Conservation (phyloP, 305 asterid species). For the Fraxinus albicans region DNA sequence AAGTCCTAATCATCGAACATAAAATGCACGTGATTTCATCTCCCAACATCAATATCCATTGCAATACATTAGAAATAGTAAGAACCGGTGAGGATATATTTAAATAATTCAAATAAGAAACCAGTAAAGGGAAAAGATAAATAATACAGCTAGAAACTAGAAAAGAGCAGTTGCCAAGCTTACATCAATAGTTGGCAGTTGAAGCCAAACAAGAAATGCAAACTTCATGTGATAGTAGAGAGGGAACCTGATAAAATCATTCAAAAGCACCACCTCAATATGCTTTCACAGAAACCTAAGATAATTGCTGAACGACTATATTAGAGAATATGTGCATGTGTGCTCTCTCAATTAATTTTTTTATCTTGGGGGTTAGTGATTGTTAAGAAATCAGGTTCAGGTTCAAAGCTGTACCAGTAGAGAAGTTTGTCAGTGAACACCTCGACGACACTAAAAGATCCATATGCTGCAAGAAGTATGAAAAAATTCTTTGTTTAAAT, state of each 20-base stretch:
- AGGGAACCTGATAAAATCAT: conserved; percentile 61
- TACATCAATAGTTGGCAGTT: conserved; percentile 82
- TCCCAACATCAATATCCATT: neutral
- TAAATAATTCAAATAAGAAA: conserved; percentile 16
- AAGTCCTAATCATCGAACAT: neutral
- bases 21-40: neutral
- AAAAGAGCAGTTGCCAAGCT: conserved; percentile 24
- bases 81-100: neutral
- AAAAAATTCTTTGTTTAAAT: neutral
- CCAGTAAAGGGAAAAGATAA: neutral
- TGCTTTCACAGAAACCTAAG: conserved; percentile 19
- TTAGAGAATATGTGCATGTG: neutral
- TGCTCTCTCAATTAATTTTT: neutral
- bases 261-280: conserved; percentile 8
- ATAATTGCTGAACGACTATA: conserved; percentile 16
- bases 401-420: conserved; percentile 58
- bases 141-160: conserved; percentile 3
- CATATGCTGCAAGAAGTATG: conserved; percentile 66
- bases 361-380: neutral
- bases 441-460: conserved; percentile 75
- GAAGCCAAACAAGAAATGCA: conserved; percentile 99
- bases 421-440: conserved; percentile 74
- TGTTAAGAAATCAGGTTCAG: neutral
- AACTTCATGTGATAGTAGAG: conserved; percentile 87
- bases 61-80: conserved; percentile 5